These are phyloP conservation scores for Lactuca sativa DNA, from an alignment of 129 eudicot genomes.

Conservation along the genomic window DNA sequence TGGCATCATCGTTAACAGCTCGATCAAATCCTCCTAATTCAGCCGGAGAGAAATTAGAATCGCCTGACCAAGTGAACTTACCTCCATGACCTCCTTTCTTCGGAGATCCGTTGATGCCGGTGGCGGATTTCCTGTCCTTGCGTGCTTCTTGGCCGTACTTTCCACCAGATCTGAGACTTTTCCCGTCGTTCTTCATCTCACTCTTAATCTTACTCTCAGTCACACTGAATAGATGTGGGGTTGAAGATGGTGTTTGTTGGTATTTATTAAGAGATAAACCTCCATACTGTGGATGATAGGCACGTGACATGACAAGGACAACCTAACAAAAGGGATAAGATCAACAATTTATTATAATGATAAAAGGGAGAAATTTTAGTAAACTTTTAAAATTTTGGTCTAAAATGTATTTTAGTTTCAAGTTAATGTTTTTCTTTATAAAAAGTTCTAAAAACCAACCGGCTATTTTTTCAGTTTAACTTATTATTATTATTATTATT, in stretches of 20 bases:
- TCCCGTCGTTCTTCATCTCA: conserved; percentile 60
- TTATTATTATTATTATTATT: no score
- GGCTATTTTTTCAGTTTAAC: no score
- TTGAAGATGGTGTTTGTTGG: not conserved
- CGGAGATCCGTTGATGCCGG: conserved; percentile 72
- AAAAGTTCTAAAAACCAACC: no score
- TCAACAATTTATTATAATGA: not conserved
- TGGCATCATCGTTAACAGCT: conserved; percentile 34
- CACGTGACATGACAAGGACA: conserved; percentile 25
- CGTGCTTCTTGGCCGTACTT: conserved; percentile 41
- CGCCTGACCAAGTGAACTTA: conserved; percentile 90
- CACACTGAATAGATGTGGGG: not conserved
- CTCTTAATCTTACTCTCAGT: conserved; percentile 10
- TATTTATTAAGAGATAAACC: conserved; percentile 14
- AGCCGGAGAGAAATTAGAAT: conserved; percentile 45
- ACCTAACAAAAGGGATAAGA: conserved; percentile 17
- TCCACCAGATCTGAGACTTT: conserved; percentile 35
- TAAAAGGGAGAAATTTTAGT: no score
- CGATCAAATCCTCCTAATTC: conserved; percentile 42
- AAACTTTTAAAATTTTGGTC: no score
- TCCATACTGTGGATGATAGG: conserved; percentile 11
- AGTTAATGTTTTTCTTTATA: no score
- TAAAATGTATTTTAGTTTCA: no score
- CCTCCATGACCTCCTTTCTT: conserved; percentile 95
- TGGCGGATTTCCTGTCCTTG: conserved; percentile 63